Evolutionary conservation across 805 yeast genomes (phyloP).

Genomic region (Saturnispora bothae): DNA sequence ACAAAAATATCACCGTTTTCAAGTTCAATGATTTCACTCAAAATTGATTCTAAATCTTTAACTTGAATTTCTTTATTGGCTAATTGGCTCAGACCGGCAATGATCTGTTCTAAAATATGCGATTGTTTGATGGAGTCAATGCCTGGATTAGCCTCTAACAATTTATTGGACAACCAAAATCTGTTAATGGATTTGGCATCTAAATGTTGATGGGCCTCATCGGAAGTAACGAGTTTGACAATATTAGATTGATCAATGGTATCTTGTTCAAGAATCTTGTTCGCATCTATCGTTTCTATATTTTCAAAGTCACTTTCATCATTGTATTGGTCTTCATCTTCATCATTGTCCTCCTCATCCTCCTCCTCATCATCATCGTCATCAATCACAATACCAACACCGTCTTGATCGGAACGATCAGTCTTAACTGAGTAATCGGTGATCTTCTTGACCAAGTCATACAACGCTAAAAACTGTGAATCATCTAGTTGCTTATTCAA

Average conservation of each 20-base stretch:
- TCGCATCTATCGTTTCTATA: no score
- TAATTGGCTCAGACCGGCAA: constrained; percentile 30
- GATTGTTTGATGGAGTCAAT: constrained; percentile 30
- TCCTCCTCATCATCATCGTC: constrained; percentile 24
- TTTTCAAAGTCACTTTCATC: no score
- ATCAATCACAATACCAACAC: constrained; percentile 33
- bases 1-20: constrained; percentile 42
- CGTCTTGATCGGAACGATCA: constrained; percentile 26
- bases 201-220: constrained; percentile 10
- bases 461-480: constrained; percentile 36
- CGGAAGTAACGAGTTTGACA: constrained; percentile 11
- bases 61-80: constrained; percentile 21
- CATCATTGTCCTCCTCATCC: constrained; percentile 23
- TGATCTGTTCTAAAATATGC: constrained; percentile 31
- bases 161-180: constrained; percentile 44
- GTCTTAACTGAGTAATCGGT: constrained; percentile 34
- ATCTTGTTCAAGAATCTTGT: constrained; percentile 14
- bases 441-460: constrained; percentile 34
- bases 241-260: constrained; percentile 10
- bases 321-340: constrained; percentile 23
- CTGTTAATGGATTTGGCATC: constrained; percentile 22
- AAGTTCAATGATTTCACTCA: constrained; percentile 42
- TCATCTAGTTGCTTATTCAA: constrained; percentile 34
- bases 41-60: constrained; percentile 41
- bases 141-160: constrained; percentile 27